Conservation (phyloP, 345 rosid genomes). For the Clausena lansium region DNA sequence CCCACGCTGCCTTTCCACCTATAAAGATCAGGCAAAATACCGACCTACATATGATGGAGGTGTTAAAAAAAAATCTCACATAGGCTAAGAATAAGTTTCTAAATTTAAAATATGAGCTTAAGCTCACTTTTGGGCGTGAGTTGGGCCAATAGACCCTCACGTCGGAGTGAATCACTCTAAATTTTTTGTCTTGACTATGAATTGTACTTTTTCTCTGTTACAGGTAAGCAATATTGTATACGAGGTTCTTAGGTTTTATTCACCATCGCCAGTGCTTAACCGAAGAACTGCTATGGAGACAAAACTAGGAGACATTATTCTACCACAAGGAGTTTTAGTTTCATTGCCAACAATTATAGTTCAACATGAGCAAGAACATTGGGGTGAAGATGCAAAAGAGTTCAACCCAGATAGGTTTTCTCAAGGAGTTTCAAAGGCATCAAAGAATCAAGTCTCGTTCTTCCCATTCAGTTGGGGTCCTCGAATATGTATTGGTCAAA, state of each 20-base stretch:
- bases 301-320: slow-evolving; percentile 39
- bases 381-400: slow-evolving; percentile 59
- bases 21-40: too few relatives aligned
- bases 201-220: not conserved
- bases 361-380: slow-evolving; percentile 41
- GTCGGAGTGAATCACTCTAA: too few relatives aligned
- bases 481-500: slow-evolving; percentile 63
- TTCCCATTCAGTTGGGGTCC: slow-evolving; percentile 62
- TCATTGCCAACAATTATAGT: slow-evolving; percentile 24
- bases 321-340: slow-evolving; percentile 34
- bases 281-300: slow-evolving; percentile 26
- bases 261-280: slow-evolving; percentile 22
- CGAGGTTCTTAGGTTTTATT: slow-evolving; percentile 52
- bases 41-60: too few relatives aligned
- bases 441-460: slow-evolving; percentile 41
- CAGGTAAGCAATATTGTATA: slow-evolving; percentile 47
- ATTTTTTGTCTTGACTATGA: too few relatives aligned
- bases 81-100: too few relatives aligned
- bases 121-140: too few relatives aligned
- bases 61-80: too few relatives aligned
- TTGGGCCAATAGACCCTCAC: too few relatives aligned
- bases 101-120: too few relatives aligned
- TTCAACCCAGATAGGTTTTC: slow-evolving; percentile 59
- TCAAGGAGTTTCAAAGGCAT: slow-evolving; percentile 54
- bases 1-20: too few relatives aligned